Evolutionary conservation across 2,329 filamentous ascomycete species (phyloP), one percentile per base, ranked within the genome.

Genomic region (Microcyclosporella mali): DNA sequence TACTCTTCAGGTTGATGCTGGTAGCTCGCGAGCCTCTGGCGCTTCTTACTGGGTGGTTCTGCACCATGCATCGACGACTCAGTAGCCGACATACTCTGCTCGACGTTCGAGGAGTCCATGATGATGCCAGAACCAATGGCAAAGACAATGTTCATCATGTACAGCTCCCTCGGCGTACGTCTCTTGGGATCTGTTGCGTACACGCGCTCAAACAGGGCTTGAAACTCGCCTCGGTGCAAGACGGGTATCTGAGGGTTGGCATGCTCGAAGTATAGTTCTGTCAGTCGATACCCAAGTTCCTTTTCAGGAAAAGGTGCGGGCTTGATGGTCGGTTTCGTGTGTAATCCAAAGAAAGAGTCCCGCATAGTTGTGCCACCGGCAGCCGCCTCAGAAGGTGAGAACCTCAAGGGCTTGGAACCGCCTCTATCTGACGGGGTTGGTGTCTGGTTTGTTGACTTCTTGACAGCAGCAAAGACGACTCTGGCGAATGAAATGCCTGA

Each of bases 191-290:
- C 78, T 1, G 78, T 76, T 3, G 78, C 73, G 64, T 95, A 95
- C 0, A 88, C 85, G 34, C 79, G 78, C 41, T 94, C 83, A 61
- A 95, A 85, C 68, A 94, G 80, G 34, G 84, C 77, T 82, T 88
- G 88, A 59, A 95, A 97, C 56, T 95, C 88, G 25, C 78, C 82
- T 29, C 86, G 81, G 61, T 97, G 90, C 37, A 97, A 71, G 33
- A 95, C 88, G 0, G 90, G 90, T 52, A 95, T 94, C 65, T 97
- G 90, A 3, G 90, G 89, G 62, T 97, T 97, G 1, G 90, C 88
- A 62, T 95, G 86, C 67, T 95, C 88, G 64, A 97, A 97, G 64
- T 95, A 97, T 29, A 95, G 75, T 41, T 81, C 78, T 29, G 87
- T 82, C 14, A 97, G 74, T 46, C 80, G 78, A 41, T 77, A 67